Conservation (phyloP, 805 yeast species). For the Lipomyces kockii region DNA sequence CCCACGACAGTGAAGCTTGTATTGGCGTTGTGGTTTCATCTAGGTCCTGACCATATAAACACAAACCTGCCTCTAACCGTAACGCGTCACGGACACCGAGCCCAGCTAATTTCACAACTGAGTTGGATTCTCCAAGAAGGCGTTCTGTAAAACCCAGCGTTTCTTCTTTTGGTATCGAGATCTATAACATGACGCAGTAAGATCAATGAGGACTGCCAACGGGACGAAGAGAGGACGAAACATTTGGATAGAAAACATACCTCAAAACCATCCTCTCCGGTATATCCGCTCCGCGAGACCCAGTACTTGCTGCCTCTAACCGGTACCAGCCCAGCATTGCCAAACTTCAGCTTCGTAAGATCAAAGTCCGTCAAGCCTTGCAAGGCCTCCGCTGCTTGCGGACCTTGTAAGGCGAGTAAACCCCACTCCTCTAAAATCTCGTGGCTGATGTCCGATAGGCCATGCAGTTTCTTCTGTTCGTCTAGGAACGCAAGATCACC, state of each 20-base stretch:
- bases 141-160: slow-evolving; percentile 64
- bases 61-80: slow-evolving; percentile 97
- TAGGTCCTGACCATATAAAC: slow-evolving; percentile 92
- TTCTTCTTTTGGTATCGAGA: slow-evolving; percentile 43
- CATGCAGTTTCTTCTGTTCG: slow-evolving; percentile 52
- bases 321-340: slow-evolving; percentile 47
- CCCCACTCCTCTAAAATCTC: slow-evolving; percentile 65
- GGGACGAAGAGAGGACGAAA: neutral
- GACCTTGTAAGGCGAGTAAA: slow-evolving; percentile 91
- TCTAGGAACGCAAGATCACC: slow-evolving; percentile 73
- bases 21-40: slow-evolving; percentile 80
- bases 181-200: slow-evolving; percentile 37
- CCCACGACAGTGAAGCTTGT: slow-evolving; percentile 89
- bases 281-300: slow-evolving; percentile 94
- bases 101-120: slow-evolving; percentile 80
- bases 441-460: slow-evolving; percentile 43
- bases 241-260: slow-evolving; percentile 62
- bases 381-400: slow-evolving; percentile 71
- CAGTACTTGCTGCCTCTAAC: slow-evolving; percentile 51
- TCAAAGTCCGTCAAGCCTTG: slow-evolving; percentile 65
- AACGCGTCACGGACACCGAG: slow-evolving; percentile 98
- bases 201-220: neutral
- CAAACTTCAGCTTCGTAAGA: slow-evolving; percentile 71
- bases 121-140: slow-evolving; percentile 56
- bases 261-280: slow-evolving; percentile 99